Evolutionary conservation across 768 basidiomycete genomes (phyloP), one percentile per base, ranked within the genome.

Genomic region (Xerocomellus amylosporus): DNA sequence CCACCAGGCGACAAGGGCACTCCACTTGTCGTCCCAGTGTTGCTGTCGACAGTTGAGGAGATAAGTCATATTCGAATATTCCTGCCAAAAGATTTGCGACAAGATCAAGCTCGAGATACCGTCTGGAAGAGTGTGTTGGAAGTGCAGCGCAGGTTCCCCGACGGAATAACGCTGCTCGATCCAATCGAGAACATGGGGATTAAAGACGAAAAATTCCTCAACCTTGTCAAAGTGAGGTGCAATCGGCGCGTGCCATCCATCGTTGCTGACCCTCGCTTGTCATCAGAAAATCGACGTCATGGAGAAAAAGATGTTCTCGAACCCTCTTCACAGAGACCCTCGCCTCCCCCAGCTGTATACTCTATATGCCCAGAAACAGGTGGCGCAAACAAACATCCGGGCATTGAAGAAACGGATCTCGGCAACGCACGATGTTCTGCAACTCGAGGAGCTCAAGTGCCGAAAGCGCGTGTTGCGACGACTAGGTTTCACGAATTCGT

Each of bases 141-240:
- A 69, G 91, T 97, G n/a, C 86, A 94, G 55, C 81, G 86, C 52
- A 81, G 95, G 46, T 94, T 94, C 73, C 90, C 93, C 0, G 82
- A 92, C 43, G 94, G 93, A 2, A 84, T 98, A 51, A 75, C 89
- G 0, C 73, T 95, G 8, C 77, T 99, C 12, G 97, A 98, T 67
- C 97, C 97, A 0, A 77, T 98, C 28, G 80, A 90, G 64, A 93
- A 98, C 67, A 94, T 98, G 93, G 87, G 85, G 10, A 97, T 99
- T 69, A 92, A 88, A 54, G 97, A 98, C 62, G 90, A 91, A 34
- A 93, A 90, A 61, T 99, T 99, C 75, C 83, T 83, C 64, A 83
- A 85, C 45, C 80, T 98, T 1, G 80, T 98, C 51, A 82, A 90
- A 73, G 95, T 93, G 53, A 40, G 73, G 66, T 13, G 24, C 22